A percentile compares a stretch with the other conserved stretches of the same genome.
Evolutionary conservation across 495 filamentous ascomycete genomes (phyloP).

Genomic region (Hypomontagnella monticulosa): DNA sequence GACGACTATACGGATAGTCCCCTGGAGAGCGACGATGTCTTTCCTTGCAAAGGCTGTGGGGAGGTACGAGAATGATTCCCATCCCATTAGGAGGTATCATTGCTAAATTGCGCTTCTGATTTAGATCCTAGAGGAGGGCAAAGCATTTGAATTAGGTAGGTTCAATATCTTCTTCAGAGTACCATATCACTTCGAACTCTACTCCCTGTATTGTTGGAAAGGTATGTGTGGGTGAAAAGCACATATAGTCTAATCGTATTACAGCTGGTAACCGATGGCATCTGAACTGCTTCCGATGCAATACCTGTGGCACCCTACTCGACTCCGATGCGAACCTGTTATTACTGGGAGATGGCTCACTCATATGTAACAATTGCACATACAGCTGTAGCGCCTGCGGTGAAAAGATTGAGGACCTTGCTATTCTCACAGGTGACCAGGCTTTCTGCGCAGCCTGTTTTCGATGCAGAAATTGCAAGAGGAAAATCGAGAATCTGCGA

Average conservation of each 20-base stretch:
- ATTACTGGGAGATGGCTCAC: constrained; percentile 93
- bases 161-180: constrained; percentile 31
- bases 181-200: constrained; percentile 10
- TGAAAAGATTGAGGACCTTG: constrained; percentile 98
- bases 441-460: constrained; percentile 99
- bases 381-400: constrained; percentile 98
- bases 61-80: constrained; percentile 67
- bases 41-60: constrained; percentile 97
- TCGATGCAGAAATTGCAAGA: constrained; percentile 96
- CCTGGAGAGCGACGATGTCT: constrained; percentile 89
- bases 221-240: not conserved
- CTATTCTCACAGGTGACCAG: constrained; percentile 97
- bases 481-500: constrained; percentile 97
- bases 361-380: constrained; percentile 99
- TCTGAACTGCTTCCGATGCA: constrained; percentile 99
- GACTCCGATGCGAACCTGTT: constrained; percentile 98
- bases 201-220: constrained; percentile 5
- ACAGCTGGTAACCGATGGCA: constrained; percentile 98
- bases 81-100: constrained; percentile 6
- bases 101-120: constrained; percentile 42
- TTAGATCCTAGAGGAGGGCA: constrained; percentile 96
- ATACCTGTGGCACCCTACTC: constrained; percentile 92
- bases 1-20: constrained; percentile 80
- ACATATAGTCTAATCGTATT: constrained; percentile 32
- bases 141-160: constrained; percentile 97